Percentiles rank a stretch among this genome's conserved stretches.
Evolutionary conservation across 73 alveolate genomes (phyloP).

Genomic region (Blepharisma stoltei): DNA sequence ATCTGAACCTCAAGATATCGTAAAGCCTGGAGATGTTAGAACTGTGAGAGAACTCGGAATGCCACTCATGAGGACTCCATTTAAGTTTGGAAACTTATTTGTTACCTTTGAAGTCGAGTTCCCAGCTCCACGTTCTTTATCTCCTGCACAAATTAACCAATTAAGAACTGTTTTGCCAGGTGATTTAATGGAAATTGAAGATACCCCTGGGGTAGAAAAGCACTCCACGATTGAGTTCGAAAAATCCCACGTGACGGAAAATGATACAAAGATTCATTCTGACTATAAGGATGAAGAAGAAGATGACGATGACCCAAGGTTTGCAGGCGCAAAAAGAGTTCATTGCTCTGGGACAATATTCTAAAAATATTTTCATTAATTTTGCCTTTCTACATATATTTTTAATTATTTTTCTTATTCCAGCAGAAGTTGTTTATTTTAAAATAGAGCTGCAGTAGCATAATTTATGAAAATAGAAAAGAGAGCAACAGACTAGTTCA

Average conservation of each 20-base stretch:
- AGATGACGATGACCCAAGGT: conserved; percentile 22
- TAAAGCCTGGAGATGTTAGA: conserved; percentile 77
- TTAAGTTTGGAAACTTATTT: conserved; percentile 61
- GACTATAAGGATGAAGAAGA: conserved; percentile 26
- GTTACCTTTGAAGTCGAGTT: conserved; percentile 65
- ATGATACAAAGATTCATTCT: conserved; percentile 13
- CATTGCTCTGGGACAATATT: conserved; percentile 30
- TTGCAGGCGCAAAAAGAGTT: conserved; percentile 3
- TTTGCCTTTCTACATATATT: too few species aligned
- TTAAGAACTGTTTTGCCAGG: not conserved
- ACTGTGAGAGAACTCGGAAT: conserved; percentile 71
- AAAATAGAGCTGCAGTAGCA: too few species aligned
- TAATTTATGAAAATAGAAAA: too few species aligned
- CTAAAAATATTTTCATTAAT: not conserved
- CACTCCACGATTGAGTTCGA: not conserved
- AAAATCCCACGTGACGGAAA: conserved; percentile 17
- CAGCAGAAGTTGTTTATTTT: too few species aligned
- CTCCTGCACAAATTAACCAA: not conserved
- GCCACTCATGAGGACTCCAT: conserved; percentile 71
- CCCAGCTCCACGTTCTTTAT: conserved; percentile 41
- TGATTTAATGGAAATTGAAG: not conserved
- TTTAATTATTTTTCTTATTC: too few species aligned
- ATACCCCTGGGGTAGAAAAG: too few species aligned
- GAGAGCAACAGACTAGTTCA: too few species aligned
- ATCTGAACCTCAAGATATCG: conserved; percentile 86